phyloP scores from a whole-genome alignment of 495 filamentous ascomycete genomes.

The Tuber borchii region DNA sequence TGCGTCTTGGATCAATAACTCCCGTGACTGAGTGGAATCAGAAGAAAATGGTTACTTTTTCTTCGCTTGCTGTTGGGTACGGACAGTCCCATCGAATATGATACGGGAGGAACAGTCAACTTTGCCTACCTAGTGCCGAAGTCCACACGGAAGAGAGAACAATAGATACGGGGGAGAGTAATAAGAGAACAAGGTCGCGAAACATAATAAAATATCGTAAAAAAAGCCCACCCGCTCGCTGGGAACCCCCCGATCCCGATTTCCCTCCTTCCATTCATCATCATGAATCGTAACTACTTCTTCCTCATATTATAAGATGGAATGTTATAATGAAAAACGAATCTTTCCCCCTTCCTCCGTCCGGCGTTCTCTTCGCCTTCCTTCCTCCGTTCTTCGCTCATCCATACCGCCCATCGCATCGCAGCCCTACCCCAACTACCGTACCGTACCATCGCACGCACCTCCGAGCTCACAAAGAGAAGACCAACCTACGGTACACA shows the following conservation, averaged over 20 bases:
- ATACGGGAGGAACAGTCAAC: neutral
- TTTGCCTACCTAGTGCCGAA: neutral
- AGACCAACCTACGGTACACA: neutral
- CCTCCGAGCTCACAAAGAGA: neutral
- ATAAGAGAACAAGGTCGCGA: neutral
- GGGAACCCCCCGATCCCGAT: neutral
- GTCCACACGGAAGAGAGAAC: neutral
- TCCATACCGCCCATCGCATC: constrained; percentile 2
- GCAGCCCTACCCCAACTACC: neutral
- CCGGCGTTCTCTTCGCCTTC: neutral
- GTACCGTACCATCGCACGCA: neutral
- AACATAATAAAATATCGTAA: constrained; percentile 6
- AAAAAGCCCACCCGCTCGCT: neutral
- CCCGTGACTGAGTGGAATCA: neutral
- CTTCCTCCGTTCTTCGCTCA: neutral
- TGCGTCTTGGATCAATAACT: neutral
- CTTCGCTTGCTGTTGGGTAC: neutral
- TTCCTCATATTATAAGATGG: neutral
- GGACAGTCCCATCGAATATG: neutral
- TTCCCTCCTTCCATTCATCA: neutral
- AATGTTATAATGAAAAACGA: neutral
- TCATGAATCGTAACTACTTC: neutral
- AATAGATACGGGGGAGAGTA: neutral
- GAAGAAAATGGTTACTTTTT: neutral
- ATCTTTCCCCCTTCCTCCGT: neutral